phyloP scores from a whole-genome alignment of 306 rosid species.

The Gleditsia sinensis region DNA sequence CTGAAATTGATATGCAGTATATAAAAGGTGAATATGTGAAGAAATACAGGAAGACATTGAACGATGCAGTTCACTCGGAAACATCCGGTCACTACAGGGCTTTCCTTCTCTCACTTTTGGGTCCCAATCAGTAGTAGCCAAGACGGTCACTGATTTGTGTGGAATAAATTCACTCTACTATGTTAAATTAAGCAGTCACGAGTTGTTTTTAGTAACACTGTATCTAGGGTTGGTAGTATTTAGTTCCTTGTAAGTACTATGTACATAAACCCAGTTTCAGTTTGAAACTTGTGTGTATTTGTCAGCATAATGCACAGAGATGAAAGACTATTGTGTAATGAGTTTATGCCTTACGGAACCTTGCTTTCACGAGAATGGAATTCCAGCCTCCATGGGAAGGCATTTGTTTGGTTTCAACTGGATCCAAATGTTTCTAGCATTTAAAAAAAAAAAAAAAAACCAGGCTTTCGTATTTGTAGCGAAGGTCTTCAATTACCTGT shows the following conservation, averaged over 20 bases:
- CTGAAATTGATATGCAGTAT: slow-evolving; percentile 73
- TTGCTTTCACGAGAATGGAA: not conserved
- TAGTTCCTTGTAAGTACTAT: not conserved
- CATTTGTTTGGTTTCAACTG: not conserved
- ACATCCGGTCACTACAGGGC: slow-evolving; percentile 72
- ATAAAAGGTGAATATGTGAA: slow-evolving; percentile 66
- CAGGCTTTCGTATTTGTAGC: no score
- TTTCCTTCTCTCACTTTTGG: slow-evolving; percentile 71
- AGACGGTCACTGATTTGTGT: slow-evolving; percentile 7
- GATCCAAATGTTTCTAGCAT: no score
- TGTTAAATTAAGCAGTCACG: slow-evolving; percentile 5
- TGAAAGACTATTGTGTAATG: not conserved
- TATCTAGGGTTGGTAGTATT: not conserved
- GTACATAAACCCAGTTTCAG: not conserved
- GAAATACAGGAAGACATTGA: slow-evolving; percentile 61
- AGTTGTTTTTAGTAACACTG: not conserved
- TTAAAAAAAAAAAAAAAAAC: no score
- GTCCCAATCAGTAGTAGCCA: slow-evolving; percentile 47
- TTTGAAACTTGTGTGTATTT: no score
- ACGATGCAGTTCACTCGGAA: slow-evolving; percentile 80
- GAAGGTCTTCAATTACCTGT: no score
- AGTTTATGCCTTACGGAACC: not conserved
- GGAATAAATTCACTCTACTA: slow-evolving; percentile 15
- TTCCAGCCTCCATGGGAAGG: no score
- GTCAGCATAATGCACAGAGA: not conserved